Conservation (phyloP, 345 rosid genomes). For the Citrus sp. region DNA sequence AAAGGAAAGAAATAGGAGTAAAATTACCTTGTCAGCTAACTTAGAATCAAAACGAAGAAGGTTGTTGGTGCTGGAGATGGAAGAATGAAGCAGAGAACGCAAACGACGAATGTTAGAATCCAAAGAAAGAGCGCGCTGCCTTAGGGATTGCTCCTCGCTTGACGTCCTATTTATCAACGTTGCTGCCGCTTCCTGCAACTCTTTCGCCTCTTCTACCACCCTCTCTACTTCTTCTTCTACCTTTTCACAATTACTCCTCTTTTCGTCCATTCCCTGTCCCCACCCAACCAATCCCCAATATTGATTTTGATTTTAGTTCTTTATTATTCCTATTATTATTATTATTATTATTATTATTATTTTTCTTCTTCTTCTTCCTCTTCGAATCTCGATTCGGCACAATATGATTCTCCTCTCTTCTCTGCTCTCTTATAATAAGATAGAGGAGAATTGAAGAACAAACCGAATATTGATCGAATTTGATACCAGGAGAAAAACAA, state of each 20-base stretch:
- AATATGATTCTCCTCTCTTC: too few relatives aligned
- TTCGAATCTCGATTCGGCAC: too few relatives aligned
- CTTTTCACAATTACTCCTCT: constrained; percentile 24
- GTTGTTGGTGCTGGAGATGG: not conserved
- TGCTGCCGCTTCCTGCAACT: constrained; percentile 70
- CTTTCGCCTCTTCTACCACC: constrained; percentile 65
- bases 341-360: too few relatives aligned
- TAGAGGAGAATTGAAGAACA: too few relatives aligned
- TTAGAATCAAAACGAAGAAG: constrained; percentile 31
- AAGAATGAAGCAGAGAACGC: constrained; percentile 28
- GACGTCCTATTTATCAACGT: constrained; percentile 49
- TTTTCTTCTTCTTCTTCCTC: too few relatives aligned
- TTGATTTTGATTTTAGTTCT: too few relatives aligned
- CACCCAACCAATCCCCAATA: not conserved
- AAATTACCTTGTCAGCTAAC: constrained; percentile 53
- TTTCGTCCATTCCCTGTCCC: constrained; percentile 5
- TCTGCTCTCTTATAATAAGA: too few relatives aligned
- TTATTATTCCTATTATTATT: too few relatives aligned
- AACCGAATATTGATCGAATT: too few relatives aligned
- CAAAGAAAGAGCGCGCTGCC: constrained; percentile 60
- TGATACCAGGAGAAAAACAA: too few relatives aligned
- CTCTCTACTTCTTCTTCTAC: constrained; percentile 68
- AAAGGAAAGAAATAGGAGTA: not conserved
- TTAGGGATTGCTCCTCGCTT: constrained; percentile 66
- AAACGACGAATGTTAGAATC: constrained; percentile 72